Evolutionary conservation across 495 filamentous ascomycete species (phyloP).

Genomic region (Neurospora intermedia): DNA sequence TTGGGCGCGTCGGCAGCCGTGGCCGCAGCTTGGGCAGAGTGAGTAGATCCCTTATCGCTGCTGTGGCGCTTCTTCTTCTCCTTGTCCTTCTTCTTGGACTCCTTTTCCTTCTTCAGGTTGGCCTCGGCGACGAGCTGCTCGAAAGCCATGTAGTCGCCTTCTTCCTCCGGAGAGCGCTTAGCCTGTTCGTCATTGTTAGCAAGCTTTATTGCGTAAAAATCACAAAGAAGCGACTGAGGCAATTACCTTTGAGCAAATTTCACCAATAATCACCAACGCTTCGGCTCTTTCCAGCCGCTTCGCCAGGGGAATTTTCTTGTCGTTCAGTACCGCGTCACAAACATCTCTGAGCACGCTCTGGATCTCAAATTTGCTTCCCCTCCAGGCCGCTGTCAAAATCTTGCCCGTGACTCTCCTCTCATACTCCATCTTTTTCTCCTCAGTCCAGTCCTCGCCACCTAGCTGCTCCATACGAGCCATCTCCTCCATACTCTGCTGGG

Average conservation of each 20-base stretch:
- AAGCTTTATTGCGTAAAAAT: not conserved
- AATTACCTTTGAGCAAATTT: conserved; percentile 73
- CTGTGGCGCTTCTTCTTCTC: conserved; percentile 35
- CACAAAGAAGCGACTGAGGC: conserved; percentile 11
- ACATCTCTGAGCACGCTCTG: conserved; percentile 91
- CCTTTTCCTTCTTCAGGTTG: conserved; percentile 81
- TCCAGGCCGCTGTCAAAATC: conserved; percentile 96
- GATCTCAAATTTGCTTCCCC: conserved; percentile 95
- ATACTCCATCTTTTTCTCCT: conserved; percentile 95
- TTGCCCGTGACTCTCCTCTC: conserved; percentile 93
- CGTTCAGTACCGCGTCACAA: conserved; percentile 53
- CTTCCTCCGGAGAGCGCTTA: conserved; percentile 83
- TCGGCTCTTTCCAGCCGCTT: conserved; percentile 89
- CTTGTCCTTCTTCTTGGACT: conserved; percentile 64
- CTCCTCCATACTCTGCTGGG: conserved; percentile 96
- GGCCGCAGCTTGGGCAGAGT: conserved; percentile 16
- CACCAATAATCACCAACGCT: conserved; percentile 76
- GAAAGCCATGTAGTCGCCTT: conserved; percentile 97
- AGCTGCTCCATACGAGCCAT: conserved; percentile 95
- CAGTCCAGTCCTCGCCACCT: conserved; percentile 96
- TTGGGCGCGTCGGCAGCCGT: conserved; percentile 36
- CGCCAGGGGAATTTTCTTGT: conserved; percentile 70
- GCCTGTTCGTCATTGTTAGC: conserved; percentile 46
- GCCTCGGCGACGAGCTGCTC: conserved; percentile 97
- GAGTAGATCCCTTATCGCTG: conserved; percentile 6